Base-by-base conservation (phyloP, 1,139 yeast species). In the Wickerhamomyces sp. region DNA sequence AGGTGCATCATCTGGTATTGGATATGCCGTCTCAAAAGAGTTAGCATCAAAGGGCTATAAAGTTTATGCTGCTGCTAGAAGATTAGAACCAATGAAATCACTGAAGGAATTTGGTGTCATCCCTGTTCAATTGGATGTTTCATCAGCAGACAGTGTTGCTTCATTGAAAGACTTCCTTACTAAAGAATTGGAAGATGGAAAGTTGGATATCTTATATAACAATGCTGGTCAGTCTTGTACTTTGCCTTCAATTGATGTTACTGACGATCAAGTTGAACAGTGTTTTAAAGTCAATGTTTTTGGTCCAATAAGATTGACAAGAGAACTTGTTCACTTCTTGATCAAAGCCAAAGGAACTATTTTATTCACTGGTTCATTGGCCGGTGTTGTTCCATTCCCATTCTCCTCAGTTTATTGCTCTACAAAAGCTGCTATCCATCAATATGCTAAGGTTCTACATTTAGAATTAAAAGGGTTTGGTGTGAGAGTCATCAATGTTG, bases 1-100 rank as follows among this genome's bases (percentile, higher is more conserved):
- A 1, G 95, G 95, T 9, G 87, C 88, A 15, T 84, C 93, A 0
- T 82, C 91, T 0, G 95, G 95, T 10, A 87, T 87, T 52, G 95
- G 95, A 5, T 78, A 68, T 59, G 79, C 81, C 15, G 67, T 84
- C 10, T 80, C 91, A 32, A 71, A 75, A 46, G 89, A 84, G 56
- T 71, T 86, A 50, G 82, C 87, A 14, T 62, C 66, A 18, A 66
- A 79, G 48, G 89, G 89, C 2, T 82, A 75, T 64, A 71, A 68
- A 47, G 93, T 87, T 2, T 81, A 73, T 59, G 87, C 87, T 0
- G 84, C 87, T 41, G 93, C 95, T 1, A 73, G 95, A 59, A 72
- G 90, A 54, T 60, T 78, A 33, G 83, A 71, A 39, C 77, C 78
- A 3, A 83, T 87, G 85, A 70, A 73, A 42, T 75, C 76, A 8